Base-by-base conservation (phyloP, 2,329 filamentous ascomycete species). In the Diaporthe citriasiana region DNA sequence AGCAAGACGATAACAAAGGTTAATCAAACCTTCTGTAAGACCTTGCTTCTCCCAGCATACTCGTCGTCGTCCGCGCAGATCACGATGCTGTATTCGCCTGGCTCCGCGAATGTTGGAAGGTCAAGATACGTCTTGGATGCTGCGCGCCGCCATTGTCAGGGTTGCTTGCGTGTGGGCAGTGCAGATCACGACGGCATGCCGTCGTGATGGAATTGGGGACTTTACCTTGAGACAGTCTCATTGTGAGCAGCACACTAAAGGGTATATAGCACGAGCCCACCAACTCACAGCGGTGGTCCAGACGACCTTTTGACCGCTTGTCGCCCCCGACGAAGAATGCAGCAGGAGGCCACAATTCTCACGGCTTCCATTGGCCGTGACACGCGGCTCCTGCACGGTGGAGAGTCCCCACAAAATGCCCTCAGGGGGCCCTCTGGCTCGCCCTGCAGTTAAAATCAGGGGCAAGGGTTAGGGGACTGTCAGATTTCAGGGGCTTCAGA, bases 191-290 rank as follows among this genome's bases (percentile, higher is more conserved):
- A 51, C 27, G 27, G 30, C 38, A 25, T 12, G 40, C 50, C 59
- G 38, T 56, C 45, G 22, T 56, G n/a, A 33, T n/a, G 33, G 22
- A 25, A 38, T 69, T 56, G 30, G 19, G 40, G 51, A 68, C 68
- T 70, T 71, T 60, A 75, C 74, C 74, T 74, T 75, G 74, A 51
- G 74, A 68, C 55, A 75, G 63, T 74, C 68, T 75, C 74, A 75
- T 75, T 74, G 69, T 75, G 74, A 75, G 66, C 50, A 55, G 51
- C 38, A 50, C 50, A 68, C 53, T 68, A 70, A 73, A 73, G 25
- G 65, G 71, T 70, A 75, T 72, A 60, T 51, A 71, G 70, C 70
- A 73, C 66, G 65, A 69, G 74, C 72, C 74, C 74, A 73, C 65
- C 71, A 73, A 40, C 53, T 55, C 57, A 40, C 56, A 50, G 73